Percentiles rank a stretch among this genome's conserved stretches.
These are phyloP conservation scores for Emericellopsis terricola DNA, from an alignment of 495 filamentous ascomycete species.

Conservation along the genomic window DNA sequence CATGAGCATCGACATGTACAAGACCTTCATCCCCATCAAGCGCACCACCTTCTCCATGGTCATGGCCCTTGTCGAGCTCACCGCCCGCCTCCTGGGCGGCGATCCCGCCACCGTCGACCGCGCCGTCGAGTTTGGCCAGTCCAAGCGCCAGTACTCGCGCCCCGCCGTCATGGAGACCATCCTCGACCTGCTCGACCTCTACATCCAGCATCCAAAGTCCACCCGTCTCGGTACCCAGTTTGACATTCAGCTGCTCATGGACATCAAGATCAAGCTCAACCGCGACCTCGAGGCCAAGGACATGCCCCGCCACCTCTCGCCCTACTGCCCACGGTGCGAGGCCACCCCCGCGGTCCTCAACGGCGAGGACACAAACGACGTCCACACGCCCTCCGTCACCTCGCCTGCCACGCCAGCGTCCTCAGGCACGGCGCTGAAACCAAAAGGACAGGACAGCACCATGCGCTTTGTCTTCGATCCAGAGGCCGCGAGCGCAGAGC, in stretches of 20 bases:
- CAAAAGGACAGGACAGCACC: slow-evolving; percentile 51
- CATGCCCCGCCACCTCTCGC: slow-evolving; percentile 15
- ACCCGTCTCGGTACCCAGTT: slow-evolving; percentile 58
- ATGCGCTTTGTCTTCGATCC: slow-evolving; percentile 84
- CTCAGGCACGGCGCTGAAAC: slow-evolving; percentile 8
- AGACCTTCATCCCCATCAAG: slow-evolving; percentile 83
- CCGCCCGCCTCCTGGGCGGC: slow-evolving; percentile 17
- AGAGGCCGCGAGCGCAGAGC: slow-evolving; percentile 54
- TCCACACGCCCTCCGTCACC: slow-evolving; percentile 18
- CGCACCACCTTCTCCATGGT: slow-evolving; percentile 66
- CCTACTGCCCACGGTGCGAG: slow-evolving; percentile 24
- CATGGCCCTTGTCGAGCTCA: slow-evolving; percentile 64
- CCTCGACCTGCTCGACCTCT: slow-evolving; percentile 74
- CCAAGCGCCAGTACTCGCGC: slow-evolving; percentile 40
- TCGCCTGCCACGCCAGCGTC: slow-evolving; percentile 9
- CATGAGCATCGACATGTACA: slow-evolving; percentile 75
- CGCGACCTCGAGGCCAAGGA: slow-evolving; percentile 35
- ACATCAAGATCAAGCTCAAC: slow-evolving; percentile 72
- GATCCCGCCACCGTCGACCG: slow-evolving; percentile 34
- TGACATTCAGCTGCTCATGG: slow-evolving; percentile 57
- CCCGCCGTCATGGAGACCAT: slow-evolving; percentile 69
- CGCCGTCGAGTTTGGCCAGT: slow-evolving; percentile 13
- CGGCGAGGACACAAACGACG: slow-evolving; percentile 13
- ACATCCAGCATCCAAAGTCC: slow-evolving; percentile 51
- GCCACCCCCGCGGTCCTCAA: slow-evolving; percentile 13